Conservation (phyloP, 305 asterid genomes). For the Solanum aculeatissimum region DNA sequence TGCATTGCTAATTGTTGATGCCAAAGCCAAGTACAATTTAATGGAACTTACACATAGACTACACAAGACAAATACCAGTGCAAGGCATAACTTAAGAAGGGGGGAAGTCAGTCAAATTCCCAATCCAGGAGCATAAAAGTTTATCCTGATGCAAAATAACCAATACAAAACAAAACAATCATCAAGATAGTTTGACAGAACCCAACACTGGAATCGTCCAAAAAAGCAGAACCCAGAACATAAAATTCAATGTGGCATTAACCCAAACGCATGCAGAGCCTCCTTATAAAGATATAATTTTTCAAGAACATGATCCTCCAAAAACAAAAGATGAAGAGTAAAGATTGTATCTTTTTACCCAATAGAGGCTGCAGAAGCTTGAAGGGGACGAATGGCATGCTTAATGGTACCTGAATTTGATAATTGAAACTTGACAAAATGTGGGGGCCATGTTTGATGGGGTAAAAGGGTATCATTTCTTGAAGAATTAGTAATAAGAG, state of each 20-base stretch:
- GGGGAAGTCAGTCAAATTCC: background rate
- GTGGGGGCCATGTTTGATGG: background rate
- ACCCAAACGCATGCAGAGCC: background rate
- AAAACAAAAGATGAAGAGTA: background rate
- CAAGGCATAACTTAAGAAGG: background rate
- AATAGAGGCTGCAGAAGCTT: slow-evolving; percentile 19
- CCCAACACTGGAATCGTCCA: background rate
- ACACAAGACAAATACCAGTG: background rate
- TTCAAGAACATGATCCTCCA: background rate
- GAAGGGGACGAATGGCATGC: slow-evolving; percentile 12
- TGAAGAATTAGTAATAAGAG: slow-evolving; percentile 9
- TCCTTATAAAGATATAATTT: background rate
- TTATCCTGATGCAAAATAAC: background rate
- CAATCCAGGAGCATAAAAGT: background rate
- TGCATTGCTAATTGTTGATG: background rate
- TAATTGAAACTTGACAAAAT: slow-evolving; percentile 9
- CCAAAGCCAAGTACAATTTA: background rate
- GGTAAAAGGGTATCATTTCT: slow-evolving; percentile 7
- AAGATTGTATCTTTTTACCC: slow-evolving; percentile 12
- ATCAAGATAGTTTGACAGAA: background rate
- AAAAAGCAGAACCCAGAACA: background rate
- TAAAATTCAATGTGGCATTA: background rate
- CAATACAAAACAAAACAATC: background rate
- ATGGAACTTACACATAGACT: background rate
- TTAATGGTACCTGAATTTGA: slow-evolving; percentile 8